Evolutionary conservation across 495 filamentous ascomycete species (phyloP).

Genomic region (Penicillium goetzii): DNA sequence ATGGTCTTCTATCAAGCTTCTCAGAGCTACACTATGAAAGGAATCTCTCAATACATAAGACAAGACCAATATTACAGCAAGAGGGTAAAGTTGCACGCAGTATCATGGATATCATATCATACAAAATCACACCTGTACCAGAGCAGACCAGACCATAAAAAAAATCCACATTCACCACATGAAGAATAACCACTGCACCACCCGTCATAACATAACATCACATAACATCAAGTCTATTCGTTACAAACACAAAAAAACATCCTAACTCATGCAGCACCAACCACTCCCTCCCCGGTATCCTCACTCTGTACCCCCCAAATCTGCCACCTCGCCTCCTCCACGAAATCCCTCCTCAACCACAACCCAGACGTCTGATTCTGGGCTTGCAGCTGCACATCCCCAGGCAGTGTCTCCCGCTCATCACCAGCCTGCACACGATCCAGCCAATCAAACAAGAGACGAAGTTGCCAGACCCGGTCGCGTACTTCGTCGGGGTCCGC

Average conservation of each 20-base stretch:
- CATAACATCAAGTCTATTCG: not conserved
- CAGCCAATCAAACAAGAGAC: constrained; percentile 81
- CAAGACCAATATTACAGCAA: not conserved
- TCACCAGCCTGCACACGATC: constrained; percentile 50
- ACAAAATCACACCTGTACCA: constrained; percentile 11
- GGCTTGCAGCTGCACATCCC: constrained; percentile 30
- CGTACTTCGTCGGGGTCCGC: constrained; percentile 48
- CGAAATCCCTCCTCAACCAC: constrained; percentile 48
- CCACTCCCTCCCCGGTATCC: constrained; percentile 60
- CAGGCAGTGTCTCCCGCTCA: constrained; percentile 40
- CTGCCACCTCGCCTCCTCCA: constrained; percentile 50
- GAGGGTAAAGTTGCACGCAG: constrained; percentile 12
- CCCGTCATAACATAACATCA: not conserved
- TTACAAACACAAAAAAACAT: not conserved
- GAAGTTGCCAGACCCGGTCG: constrained; percentile 75
- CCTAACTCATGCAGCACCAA: not conserved
- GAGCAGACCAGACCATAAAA: not conserved
- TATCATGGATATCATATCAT: constrained; percentile 29
- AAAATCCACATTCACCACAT: not conserved
- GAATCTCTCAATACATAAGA: not conserved
- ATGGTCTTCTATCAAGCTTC: too few species aligned
- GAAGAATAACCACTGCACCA: not conserved
- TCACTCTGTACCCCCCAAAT: constrained; percentile 62
- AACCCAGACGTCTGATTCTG: constrained; percentile 38
- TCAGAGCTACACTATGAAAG: too few species aligned